phyloP scores from a whole-genome alignment of 441 rosid species.

The Gossypium laxum region DNA sequence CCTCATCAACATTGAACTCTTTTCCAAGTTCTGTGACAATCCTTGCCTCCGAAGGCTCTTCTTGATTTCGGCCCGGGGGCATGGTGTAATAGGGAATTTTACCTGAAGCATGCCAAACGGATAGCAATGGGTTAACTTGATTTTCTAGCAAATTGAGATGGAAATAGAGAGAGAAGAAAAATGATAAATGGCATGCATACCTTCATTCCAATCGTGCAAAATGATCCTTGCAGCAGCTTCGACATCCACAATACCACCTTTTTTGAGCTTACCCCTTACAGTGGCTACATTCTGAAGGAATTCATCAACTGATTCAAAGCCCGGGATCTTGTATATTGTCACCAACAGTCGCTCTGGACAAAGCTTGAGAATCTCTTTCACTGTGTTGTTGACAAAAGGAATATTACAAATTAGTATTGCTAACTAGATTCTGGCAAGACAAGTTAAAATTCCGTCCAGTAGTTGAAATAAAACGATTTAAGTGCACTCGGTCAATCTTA shows the following conservation, averaged over 20 bases:
- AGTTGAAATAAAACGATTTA: neutral
- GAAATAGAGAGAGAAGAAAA: no score
- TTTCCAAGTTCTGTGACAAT: conserved; percentile 64
- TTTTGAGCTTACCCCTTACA: conserved; percentile 83
- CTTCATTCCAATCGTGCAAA: conserved; percentile 93
- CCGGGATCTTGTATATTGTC: conserved; percentile 62
- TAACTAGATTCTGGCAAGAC: neutral
- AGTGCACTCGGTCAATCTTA: neutral
- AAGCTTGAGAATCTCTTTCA: conserved; percentile 76
- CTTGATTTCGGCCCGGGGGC: conserved; percentile 71
- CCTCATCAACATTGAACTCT: conserved; percentile 76
- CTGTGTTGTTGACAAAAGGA: conserved; percentile 32
- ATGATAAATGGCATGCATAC: conserved; percentile 22
- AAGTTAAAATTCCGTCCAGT: neutral
- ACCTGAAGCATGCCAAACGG: conserved; percentile 39
- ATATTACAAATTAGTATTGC: conserved; percentile 10
- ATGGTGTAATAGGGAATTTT: conserved; percentile 80
- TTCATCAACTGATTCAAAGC: conserved; percentile 68
- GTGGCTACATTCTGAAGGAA: conserved; percentile 75
- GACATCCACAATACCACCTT: conserved; percentile 81
- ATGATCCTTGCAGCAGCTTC: conserved; percentile 80
- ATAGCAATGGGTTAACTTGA: neutral
- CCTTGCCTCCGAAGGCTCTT: conserved; percentile 55
- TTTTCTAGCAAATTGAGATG: neutral
- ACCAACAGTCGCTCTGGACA: conserved; percentile 61